A percentile compares a stretch with the other conserved stretches of the same genome.
Conservation (phyloP, 163 green algal species). For the Trebouxiophyceae sp. region DNA sequence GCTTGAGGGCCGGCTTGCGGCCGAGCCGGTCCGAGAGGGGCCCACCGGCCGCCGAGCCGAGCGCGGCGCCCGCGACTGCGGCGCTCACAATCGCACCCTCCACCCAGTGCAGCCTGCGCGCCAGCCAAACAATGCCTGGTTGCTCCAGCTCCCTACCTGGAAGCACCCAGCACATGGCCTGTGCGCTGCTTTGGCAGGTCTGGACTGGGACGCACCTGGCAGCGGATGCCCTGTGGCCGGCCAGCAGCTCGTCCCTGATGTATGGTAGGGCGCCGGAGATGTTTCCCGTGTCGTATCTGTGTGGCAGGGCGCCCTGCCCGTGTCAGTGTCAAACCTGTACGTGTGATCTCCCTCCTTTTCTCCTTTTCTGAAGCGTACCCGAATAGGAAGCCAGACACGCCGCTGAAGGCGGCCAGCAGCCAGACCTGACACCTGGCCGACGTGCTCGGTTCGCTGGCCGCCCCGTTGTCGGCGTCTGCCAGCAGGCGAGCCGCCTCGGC, state of each 20-base stretch:
- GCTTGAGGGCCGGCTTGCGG: constrained; percentile 24
- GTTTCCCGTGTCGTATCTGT: constrained; percentile 48
- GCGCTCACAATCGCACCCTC: constrained; percentile 46
- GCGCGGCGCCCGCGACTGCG: constrained; percentile 42
- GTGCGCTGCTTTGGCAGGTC: too few relatives aligned
- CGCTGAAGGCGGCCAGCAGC: constrained; percentile 9
- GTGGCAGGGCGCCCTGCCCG: neutral
- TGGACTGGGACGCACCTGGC: too few relatives aligned
- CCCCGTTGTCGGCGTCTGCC: too few relatives aligned
- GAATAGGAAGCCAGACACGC: constrained; percentile 53
- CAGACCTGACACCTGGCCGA: neutral
- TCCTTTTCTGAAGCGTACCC: constrained; percentile 2
- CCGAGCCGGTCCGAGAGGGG: constrained; percentile 34
- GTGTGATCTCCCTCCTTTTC: neutral
- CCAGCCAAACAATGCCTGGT: neutral
- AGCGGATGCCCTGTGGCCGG: neutral
- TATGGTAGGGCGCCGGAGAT: constrained; percentile 64
- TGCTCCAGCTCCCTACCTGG: too few relatives aligned
- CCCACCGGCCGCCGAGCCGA: constrained; percentile 37
- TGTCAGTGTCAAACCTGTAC: neutral
- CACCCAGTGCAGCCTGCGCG: constrained; percentile 21
- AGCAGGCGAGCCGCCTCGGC: too few relatives aligned
- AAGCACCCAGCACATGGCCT: too few relatives aligned
- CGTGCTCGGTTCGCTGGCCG: too few relatives aligned
- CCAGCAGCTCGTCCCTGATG: constrained; percentile 49